Base-by-base conservation (phyloP, 306 rosid species). In the Astragalus membranaceus region DNA sequence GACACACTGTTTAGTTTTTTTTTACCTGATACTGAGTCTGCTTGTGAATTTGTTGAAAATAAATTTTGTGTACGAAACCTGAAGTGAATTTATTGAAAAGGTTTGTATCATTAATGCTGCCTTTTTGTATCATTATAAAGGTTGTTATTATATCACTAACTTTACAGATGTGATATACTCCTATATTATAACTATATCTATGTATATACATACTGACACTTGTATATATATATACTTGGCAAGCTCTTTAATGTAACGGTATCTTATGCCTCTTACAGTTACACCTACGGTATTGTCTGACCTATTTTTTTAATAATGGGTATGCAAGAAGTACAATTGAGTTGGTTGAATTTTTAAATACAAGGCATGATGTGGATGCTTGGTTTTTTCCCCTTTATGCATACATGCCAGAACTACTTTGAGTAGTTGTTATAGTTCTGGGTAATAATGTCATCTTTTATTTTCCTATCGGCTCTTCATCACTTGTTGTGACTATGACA, bases 361-460 rank as follows among this genome's bases (percentile, higher is more conserved):
- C 61, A 12, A 61, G 16, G 33, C 67, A 53, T 20, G 60, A 13
- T 61, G 6, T 41, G 50, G 11, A 30, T 33, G 23, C 42, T 72
- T 57, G 10, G 52, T 49, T 37, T 36, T 55, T 53, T 39, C 36
- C 36, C 15, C 64, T 46, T 42, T 17, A 0, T 44, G 41, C 17
- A 12, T 47, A 47, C 41, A 37, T 47, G 55, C 3, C 10, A 13
- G 53, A 73, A 37, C 36, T 26, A 33, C 32, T 52, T 64, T 41
- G 14, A 39, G 62, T 60, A 36, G 13, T 16, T 14, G 39, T 78
- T 78, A 67, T 64, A 14, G 72, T 58, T 47, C 51, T 62, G 60
- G 32, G 60, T 39, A 1, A 61, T 60, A 66, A 75, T 57, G 15
- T 60, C 8, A 41, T 26, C 48, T 7, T 10, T 3, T 26, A 26